Base-by-base conservation (phyloP, 140 eudicot genomes). In the Flaveria floridana region DNA sequence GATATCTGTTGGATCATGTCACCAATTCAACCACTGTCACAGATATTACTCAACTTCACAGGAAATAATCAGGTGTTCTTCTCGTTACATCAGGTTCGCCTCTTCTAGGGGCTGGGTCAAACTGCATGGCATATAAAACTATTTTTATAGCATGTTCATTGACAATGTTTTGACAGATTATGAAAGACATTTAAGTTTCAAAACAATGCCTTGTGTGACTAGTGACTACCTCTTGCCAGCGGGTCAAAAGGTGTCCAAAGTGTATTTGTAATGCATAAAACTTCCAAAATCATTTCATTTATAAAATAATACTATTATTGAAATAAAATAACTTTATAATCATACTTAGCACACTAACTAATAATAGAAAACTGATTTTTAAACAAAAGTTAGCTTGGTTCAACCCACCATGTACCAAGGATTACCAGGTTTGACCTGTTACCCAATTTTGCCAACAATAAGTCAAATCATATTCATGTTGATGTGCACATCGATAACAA, bases 101-200 rank as follows among this genome's bases (percentile, higher is more conserved):
- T 83, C 96, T 85, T 88, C 97, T 89, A 3, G 97, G 97, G 55
- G 96, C 97, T n/a, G 96, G 96, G 71, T 91, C 97, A 88, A 91
- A 88, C 96, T 91, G 92, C 83, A 83, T 18, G 28, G 12, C 11
- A 47, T 63, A 63, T 23, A 48, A 46, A 5, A 53, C 19, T 56
- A 47, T 26, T 51, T 26, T 1, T 2, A 48, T 28, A 9, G 2
- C 7, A 28, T 13, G 21, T 72, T 28, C 69, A 64, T 34, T 64
- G 9, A 30, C 15, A 28, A 64, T 30, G 23, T 34, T 34, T 15
- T 13, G 47, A 64, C 69, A 15, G 21, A 64, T 28, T 64, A 4
- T 62, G 10, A 58, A 53, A 16, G 19, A 53, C 1, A 53, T 53
- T 23, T 53, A 18, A 16, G 30, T 28, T 7, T 28, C 21, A 23